Evolutionary conservation across 805 yeast species (phyloP), one percentile per base, ranked within the genome.

Genomic region (Candida boleticola): DNA sequence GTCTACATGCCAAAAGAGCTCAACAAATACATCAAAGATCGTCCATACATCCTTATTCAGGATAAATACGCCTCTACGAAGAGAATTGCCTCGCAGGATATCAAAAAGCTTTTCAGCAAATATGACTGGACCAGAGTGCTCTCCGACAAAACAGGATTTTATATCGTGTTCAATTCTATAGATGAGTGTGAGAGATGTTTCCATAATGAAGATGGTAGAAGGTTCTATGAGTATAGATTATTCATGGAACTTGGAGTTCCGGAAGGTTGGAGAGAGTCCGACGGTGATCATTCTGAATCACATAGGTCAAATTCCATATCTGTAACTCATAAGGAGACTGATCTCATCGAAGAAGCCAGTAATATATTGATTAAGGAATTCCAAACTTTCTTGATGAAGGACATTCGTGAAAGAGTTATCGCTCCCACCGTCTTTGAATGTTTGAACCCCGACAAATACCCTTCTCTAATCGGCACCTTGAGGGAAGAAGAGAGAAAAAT

Each of bases 381-480:
- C 39, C 79, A 78, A 45, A 65, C 68, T 9, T 80, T 82, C 36
- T 58, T 89, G 35, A 64, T 80, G 17, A 83, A 83, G 46, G 95
- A 89, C 61, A 76, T 89, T 19, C 71, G 85, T 49, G 92, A 82
- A 53, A 76, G 88, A 45, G 63, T 85, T 3, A 74, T 87, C 19
- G 89, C 85, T 0, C 88, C 93, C 0, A 70, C 74, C 1, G 76
- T 89, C 14, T 68, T 85, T 41, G 82, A 82, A 23, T 61, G 75
- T 16, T 67, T 89, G 49, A 74, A 77, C 43, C 82, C 80, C 30
- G 77, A 75, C 3, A 74, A 73, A 29, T 83, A 76, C 53, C 84
- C 87, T 1, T 75, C 72, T 3, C 55, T 69, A 16, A 54, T 69
- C 20, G 55, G 60, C 32, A 70, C 63, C 18, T 54, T 69, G 34